Conservation (phyloP, 176 grass and related monocot genomes). For the Carex littledalei region DNA sequence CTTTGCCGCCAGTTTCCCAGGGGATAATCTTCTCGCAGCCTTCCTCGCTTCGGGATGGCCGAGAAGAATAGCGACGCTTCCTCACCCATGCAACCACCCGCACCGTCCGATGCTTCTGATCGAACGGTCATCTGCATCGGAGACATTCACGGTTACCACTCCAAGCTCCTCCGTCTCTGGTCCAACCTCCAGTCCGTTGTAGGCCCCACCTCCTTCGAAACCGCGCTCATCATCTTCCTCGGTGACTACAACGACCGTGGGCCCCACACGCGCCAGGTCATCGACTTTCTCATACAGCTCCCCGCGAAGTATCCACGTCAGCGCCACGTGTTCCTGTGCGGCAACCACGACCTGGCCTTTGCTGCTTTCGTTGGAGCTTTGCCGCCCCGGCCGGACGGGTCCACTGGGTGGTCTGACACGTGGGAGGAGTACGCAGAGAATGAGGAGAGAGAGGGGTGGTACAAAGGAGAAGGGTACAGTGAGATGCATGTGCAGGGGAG, state of each 20-base stretch:
- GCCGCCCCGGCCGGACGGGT: constrained; percentile 50
- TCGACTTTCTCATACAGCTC: constrained; percentile 70
- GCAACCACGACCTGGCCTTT: constrained; percentile 93
- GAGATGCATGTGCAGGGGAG: constrained; percentile 78
- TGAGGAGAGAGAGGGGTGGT: constrained; percentile 79
- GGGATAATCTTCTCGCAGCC: not conserved
- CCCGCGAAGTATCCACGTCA: constrained; percentile 47
- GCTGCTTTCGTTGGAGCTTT: constrained; percentile 81
- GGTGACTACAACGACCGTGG: constrained; percentile 93
- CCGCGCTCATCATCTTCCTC: constrained; percentile 85
- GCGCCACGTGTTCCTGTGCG: constrained; percentile 86
- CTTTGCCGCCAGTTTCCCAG: not conserved
- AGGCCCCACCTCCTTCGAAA: constrained; percentile 53
- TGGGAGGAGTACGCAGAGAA: constrained; percentile 60
- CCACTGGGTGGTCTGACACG: constrained; percentile 45
- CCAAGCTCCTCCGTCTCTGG: constrained; percentile 85
- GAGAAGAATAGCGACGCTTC: not conserved
- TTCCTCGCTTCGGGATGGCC: not conserved
- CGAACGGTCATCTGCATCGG: constrained; percentile 79
- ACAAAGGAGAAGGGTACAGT: constrained; percentile 56
- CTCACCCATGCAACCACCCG: constrained; percentile 9
- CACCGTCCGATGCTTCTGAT: not conserved
- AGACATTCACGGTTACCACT: constrained; percentile 74
- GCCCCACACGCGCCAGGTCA: constrained; percentile 41
- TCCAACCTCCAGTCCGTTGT: constrained; percentile 50